Base-by-base conservation (phyloP, 495 filamentous ascomycete species). In the Penicillium steckii region DNA sequence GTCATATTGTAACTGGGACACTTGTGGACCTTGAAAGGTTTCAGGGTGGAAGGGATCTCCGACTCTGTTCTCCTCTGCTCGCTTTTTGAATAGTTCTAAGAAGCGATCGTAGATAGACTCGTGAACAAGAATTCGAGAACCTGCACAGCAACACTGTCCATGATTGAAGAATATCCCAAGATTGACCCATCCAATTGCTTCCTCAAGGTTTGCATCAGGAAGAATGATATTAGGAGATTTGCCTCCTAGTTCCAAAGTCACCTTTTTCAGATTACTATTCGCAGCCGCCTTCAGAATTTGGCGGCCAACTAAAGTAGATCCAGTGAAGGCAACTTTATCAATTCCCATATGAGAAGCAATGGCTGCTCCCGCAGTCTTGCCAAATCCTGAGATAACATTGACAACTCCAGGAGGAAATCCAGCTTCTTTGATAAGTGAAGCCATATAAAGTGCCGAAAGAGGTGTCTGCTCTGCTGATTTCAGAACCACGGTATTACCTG, bases 201-300 rank as follows among this genome's bases (percentile, higher is more conserved):
- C 82, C 53, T 94, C 89, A 52, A 95, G 88, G 61, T 95, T 81
- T 26, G 90, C 90, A 61, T 95, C 90, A 53, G 88, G 77, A 69
- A 95, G 92, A 58, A 95, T 81, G 55, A 95, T 93, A 73, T 93
- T 93, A 37, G 90, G 90, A 44, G 85, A 90, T 79, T 95, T 95
- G 67, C 90, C 90, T 64, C 90, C 90, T 38, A 94, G 83, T 71
- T 95, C 90, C 21, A 95, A 79, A 9, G 90, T 95, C 37, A 94
- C 89, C 80, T 91, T 91, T 84, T 95, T 95, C 69, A 95, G 62
- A 76, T 94, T 95, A 60, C 86, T 91, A 51, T 80, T 67, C 25
- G 90, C 90, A 6, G 91, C 89, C 17, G 88, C 85, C 78, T 93
- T 90, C 85, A 94, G 88, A 78, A 96, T 89, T 57, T 80, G 75